Evolutionary conservation across 2,329 filamentous ascomycete species (phyloP).

Genomic region (Metarhizium brunneum): DNA sequence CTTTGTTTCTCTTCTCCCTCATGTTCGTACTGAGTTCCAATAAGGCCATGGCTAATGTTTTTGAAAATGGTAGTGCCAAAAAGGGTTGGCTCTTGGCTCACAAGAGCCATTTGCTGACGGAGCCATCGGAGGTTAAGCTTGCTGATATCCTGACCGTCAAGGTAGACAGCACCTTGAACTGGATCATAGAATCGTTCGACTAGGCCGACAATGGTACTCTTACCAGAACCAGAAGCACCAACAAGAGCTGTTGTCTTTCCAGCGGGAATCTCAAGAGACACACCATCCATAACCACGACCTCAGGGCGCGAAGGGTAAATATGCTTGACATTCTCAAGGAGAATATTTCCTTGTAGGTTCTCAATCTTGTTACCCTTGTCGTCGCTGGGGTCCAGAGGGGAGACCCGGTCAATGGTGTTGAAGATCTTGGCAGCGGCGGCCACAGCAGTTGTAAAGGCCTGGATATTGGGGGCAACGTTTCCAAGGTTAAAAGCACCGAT

Average conservation of each 20-base stretch:
- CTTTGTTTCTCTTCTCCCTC: constrained; percentile 57
- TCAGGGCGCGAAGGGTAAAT: constrained; percentile 92
- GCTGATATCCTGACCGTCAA: constrained; percentile 77
- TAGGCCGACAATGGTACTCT: constrained; percentile 87
- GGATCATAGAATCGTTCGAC: constrained; percentile 93
- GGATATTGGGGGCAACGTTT: constrained; percentile 75
- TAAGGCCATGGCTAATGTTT: constrained; percentile 85
- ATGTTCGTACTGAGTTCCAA: constrained; percentile 68
- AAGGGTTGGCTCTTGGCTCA: constrained; percentile 86
- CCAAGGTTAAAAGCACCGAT: constrained; percentile 88
- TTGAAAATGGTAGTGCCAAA: constrained; percentile 84
- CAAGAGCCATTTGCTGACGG: constrained; percentile 82
- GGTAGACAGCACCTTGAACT: constrained; percentile 64
- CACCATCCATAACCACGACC: constrained; percentile 77
- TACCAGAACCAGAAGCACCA: constrained; percentile 87
- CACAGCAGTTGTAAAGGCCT: constrained; percentile 76
- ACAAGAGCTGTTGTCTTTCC: constrained; percentile 91
- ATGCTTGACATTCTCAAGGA: constrained; percentile 75
- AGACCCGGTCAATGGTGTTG: constrained; percentile 81
- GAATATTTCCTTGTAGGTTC: constrained; percentile 65
- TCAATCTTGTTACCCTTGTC: constrained; percentile 64
- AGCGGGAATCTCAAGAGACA: constrained; percentile 70
- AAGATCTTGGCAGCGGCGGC: constrained; percentile 88
- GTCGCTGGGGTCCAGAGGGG: constrained; percentile 70
- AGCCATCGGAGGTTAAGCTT: constrained; percentile 83